phyloP scores from a whole-genome alignment of 768 basidiomycete species.

The Mycena alexandri region DNA sequence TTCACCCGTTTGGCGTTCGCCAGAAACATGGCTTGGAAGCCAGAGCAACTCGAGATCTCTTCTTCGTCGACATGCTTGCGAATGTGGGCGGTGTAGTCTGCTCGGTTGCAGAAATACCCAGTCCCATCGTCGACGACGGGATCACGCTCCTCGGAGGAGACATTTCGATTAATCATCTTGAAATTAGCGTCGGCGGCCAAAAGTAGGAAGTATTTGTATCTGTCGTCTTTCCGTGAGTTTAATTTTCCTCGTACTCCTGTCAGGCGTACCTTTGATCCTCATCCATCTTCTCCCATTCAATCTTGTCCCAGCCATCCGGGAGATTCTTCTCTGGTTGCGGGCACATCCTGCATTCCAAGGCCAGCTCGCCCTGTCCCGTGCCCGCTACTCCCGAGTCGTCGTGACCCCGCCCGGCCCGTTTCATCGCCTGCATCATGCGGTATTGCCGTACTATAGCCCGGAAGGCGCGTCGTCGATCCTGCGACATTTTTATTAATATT shows the following conservation, averaged over 20 bases:
- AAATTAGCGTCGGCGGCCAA: slow-evolving; percentile 3
- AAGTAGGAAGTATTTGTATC: background rate
- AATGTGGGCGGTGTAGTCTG: background rate
- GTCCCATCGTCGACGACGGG: slow-evolving; percentile 1
- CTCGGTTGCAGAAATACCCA: slow-evolving; percentile 9
- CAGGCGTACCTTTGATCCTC: slow-evolving; percentile 5
- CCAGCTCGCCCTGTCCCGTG: slow-evolving; percentile 13
- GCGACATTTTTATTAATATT: no score
- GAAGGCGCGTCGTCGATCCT: slow-evolving; percentile 20
- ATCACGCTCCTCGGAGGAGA: slow-evolving; percentile 2
- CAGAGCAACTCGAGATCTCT: background rate
- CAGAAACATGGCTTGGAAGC: slow-evolving; percentile 23
- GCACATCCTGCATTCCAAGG: slow-evolving; percentile 20
- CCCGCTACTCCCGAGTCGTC: background rate
- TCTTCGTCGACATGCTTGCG: slow-evolving; percentile 10
- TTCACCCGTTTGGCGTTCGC: slow-evolving; percentile 14
- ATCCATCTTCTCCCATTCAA: slow-evolving; percentile 9
- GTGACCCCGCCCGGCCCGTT: slow-evolving; percentile 9
- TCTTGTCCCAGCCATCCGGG: slow-evolving; percentile 13
- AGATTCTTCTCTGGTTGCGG: slow-evolving; percentile 22
- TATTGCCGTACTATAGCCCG: background rate
- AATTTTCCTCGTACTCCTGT: background rate
- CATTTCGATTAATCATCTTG: background rate
- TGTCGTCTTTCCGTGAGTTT: no score
- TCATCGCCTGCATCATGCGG: slow-evolving; percentile 15